Base-by-base conservation (phyloP, 768 basidiomycete genomes). In the Rhodocollybia butyracea region DNA sequence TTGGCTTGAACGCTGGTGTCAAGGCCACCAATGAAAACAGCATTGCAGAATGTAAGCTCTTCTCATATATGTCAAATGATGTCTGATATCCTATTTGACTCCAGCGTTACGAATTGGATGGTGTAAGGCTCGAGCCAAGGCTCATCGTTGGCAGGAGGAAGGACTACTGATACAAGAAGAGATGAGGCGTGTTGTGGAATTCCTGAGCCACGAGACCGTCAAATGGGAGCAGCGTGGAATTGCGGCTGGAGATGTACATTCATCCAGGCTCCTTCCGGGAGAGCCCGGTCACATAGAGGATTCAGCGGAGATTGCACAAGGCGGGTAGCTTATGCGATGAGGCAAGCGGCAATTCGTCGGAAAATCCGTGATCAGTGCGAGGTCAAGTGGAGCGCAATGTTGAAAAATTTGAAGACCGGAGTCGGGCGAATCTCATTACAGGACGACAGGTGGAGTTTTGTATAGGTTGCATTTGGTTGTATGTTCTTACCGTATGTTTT, bases 71-170 rank as follows among this genome's bases (percentile, higher is more conserved):
- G 43, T 59, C 46, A 7, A n/a, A 22, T 46, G 5, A n/a, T 24
- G 5, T 24, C 24, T 46, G 22, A 22, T 24, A 26, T 3, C 5
- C 12, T 5, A 8, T 4, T 30, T 46, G 45, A 24, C 22, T 41
- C 32, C 47, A 65, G 69, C 57, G 0, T 59, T 71, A 21, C 63
- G 60, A 0, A 59, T 72, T 31, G 65, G 68, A 52, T 70, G 68
- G 68, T 69, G 67, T 38, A 69, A 66, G 43, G 58, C 62, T 0
- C 48, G 61, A 2, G 72, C 72, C 0, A 57, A 68, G 0, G 67
- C 67, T 1, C 58, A 67, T 40, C 61, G 68, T 0, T 74, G 71
- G 70, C 62, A 62, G 24, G 73, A 76, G 51, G 73, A 76, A 47
- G 66, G 66, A 19, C 21, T 62, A 1, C 59, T 74, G 3, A 55